phyloP scores from a whole-genome alignment of 2,329 filamentous ascomycete genomes.

The Scedosporium minutisporum region DNA sequence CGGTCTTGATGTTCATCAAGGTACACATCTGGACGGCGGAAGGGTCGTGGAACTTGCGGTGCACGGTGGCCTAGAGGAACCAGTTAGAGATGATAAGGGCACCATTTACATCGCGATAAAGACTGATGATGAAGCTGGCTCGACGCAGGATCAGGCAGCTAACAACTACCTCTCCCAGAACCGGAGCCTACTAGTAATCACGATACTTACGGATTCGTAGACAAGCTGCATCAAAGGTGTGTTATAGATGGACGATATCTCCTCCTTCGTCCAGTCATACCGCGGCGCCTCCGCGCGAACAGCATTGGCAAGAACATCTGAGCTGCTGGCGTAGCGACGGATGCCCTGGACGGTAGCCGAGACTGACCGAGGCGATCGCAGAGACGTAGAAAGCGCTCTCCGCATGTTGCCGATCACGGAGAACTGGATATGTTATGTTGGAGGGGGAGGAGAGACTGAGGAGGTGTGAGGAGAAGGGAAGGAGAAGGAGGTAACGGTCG shows the following conservation, averaged over 20 bases:
- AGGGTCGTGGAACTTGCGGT: slow-evolving; percentile 78
- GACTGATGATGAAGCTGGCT: too few species aligned
- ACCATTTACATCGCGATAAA: too few species aligned
- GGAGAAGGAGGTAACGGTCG: not conserved
- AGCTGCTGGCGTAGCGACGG: not conserved
- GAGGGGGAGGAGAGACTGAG: not conserved
- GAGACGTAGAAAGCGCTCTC: not conserved
- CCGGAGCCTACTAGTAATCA: too few species aligned
- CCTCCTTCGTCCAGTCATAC: slow-evolving; percentile 70
- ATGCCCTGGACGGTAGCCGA: not conserved
- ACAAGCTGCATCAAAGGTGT: slow-evolving; percentile 71
- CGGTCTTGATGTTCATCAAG: slow-evolving; percentile 93
- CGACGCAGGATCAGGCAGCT: too few species aligned
- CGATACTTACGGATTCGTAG: slow-evolving; percentile 55
- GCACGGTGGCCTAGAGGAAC: slow-evolving; percentile 53
- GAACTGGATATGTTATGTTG: not conserved
- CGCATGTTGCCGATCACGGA: not conserved
- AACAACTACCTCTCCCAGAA: too few species aligned
- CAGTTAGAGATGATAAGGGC: too few species aligned
- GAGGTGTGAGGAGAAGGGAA: not conserved
- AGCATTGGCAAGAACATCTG: slow-evolving; percentile 36
- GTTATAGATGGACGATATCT: slow-evolving; percentile 75
- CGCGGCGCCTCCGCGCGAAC: slow-evolving; percentile 51
- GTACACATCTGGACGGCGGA: slow-evolving; percentile 84
- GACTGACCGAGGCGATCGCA: not conserved